Base-by-base conservation (phyloP, 164 flowering plant species). In the Vitis rupestris region DNA sequence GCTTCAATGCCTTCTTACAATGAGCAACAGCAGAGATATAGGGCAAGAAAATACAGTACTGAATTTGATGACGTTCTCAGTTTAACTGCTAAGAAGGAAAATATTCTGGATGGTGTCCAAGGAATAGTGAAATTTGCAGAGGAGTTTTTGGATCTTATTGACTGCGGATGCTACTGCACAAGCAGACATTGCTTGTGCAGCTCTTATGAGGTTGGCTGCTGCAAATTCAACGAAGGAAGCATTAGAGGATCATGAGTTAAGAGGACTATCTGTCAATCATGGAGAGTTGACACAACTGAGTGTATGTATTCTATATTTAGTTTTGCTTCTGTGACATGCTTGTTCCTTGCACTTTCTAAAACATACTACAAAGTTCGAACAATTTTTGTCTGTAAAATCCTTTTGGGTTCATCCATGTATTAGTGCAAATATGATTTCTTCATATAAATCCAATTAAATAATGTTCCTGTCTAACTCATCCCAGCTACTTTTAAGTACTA, bases 101-200 rank as follows among this genome's bases (percentile, higher is more conserved):
- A 83, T 69, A 72, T 90, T 17, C 83, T 83, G 59, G 99, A 95
- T 74, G 94, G 93, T 74, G 93, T 95, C 62, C 89, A 95, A 81
- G 98, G 99, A 76, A 86, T 93, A 31, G 97, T 86, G 17, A 95
- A 95, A 79, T 95, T 83, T 72, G 96, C 90, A 0, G 88, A 86
- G 76, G 97, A 91, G 70, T 93, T 93, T 81, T 66, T 93, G 83
- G 97, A 91, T 81, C 92, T 95, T 66, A 91, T 93, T 73, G 99
- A 95, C 99, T 66, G 99, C 99, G 50, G 99, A 95, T 88, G 99
- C 99, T 47, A 95, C 99, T 75, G 99, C 81, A 64, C 98, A 93
- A 79, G 82, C 82, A 76, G 98, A 95, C 65, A 89, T 95, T 81
- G 98, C 99, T 75, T 91, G 97, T 2, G 99, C 90, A 77, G 99